Evolutionary conservation across 2,329 filamentous ascomycete genomes (phyloP), one percentile per base, ranked within the genome.

Genomic region (Ambrosiella xylebori): DNA sequence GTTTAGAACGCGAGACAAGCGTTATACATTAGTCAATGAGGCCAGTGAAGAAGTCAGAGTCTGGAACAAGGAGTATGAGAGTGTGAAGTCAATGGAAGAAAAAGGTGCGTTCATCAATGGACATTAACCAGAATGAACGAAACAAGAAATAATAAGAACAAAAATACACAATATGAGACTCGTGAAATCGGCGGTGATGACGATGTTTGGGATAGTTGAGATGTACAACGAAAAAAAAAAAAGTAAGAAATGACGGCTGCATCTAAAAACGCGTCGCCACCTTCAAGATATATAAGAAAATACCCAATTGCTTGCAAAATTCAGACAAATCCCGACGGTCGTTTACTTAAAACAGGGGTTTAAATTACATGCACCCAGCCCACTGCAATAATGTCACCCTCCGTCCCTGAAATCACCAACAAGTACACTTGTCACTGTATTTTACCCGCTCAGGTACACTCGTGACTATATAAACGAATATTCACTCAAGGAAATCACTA

Each of bases 281-380:
- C 39, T 39, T 56, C 41, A 38, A 49, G n/a, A 57, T 40, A 49
- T 57, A 54, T 12, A n/a, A 54, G 3, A 27, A 27, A 27, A 27
- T 2, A 15, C 35, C 15, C 27, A 57, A 27, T 49, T 38, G n/a
- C 17, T 57, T 57, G 51, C n/a, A 39, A 50, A 27, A 38, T 17
- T n/a, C 9, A 57, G 15, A 12, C 17, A 35, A 37, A 37, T 5
- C n/a, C 38, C 9, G 19, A 40, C 9, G 9, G 19, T 6, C 8
- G 15, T 36, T 3, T 39, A 47, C 44, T 17, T 8, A 47, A 40
- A 41, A 27, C 52, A 58, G 57, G 57, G 57, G 57, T 41, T 58
- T 58, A 55, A 58, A 58, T 58, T 55, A 56, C 41, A 47, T 47
- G 12, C n/a, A 15, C 44, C 44, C 44, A 47, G 44, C 44, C 44